Evolutionary conservation across 208 protist species (phyloP).

Genomic region (Crithidia mellificae): DNA sequence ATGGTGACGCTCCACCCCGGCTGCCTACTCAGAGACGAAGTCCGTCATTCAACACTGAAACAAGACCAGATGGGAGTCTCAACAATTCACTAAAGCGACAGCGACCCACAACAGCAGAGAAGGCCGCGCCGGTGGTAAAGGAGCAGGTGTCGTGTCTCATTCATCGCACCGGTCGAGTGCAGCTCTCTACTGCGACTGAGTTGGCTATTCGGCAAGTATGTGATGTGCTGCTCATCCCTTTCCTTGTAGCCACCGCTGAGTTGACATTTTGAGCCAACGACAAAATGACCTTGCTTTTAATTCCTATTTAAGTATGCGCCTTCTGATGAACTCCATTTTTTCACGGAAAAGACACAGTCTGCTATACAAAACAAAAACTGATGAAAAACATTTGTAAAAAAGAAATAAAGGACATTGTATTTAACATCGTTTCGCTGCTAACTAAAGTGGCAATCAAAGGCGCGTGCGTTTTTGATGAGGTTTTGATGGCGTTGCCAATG

Average conservation of each 20-base stretch:
- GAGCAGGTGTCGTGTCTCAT: conserved; percentile 31
- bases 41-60: too few relatives aligned
- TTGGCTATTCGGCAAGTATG: conserved; percentile 24
- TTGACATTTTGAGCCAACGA: not conserved
- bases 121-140: not conserved
- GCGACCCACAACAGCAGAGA: not conserved
- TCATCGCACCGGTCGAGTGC: conserved; percentile 18
- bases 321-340: too few relatives aligned
- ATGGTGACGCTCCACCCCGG: too few relatives aligned
- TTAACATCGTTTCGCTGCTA: too few relatives aligned
- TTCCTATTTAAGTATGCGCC: not conserved
- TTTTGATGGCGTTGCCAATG: too few relatives aligned
- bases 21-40: too few relatives aligned
- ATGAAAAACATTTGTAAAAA: too few relatives aligned
- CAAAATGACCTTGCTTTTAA: not conserved
- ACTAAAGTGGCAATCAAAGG: too few relatives aligned
- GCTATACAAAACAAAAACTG: too few relatives aligned
- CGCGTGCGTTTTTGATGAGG: too few relatives aligned
- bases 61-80: not conserved
- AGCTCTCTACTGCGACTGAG: conserved; percentile 17
- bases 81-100: not conserved
- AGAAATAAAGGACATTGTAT: too few relatives aligned
- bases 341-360: too few relatives aligned
- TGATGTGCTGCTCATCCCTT: conserved; percentile 22
- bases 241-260: conserved; percentile 30